Percentiles rank a stretch among this genome's conserved stretches.
phyloP scores from a whole-genome alignment of 257 asterid species.

The Fraxinus excelsior region DNA sequence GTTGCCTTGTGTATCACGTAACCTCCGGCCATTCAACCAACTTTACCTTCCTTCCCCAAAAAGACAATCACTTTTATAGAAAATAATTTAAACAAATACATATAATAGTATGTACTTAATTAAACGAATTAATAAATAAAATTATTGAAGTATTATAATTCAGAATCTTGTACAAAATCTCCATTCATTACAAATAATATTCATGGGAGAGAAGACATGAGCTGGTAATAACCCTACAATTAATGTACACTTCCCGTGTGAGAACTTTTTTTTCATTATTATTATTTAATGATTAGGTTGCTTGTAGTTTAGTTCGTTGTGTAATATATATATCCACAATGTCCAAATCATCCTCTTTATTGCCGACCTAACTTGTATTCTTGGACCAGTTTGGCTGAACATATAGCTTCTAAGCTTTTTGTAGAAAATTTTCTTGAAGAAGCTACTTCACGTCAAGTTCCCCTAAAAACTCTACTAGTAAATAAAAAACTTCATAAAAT shows the following conservation, averaged over 20 bases:
- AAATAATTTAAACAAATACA: neutral
- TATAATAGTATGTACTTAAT: too few relatives aligned
- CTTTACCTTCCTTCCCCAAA: slow-evolving; percentile 10
- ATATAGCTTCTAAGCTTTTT: too few relatives aligned
- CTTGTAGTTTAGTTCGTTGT: neutral
- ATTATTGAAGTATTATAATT: neutral
- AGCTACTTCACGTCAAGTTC: neutral
- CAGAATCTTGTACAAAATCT: neutral
- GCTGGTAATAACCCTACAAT: neutral
- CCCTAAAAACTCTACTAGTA: too few relatives aligned
- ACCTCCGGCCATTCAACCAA: slow-evolving; percentile 6
- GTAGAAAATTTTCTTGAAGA: too few relatives aligned
- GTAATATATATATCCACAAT: neutral
- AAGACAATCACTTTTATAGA: slow-evolving; percentile 1
- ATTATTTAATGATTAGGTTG: neutral
- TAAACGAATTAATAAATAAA: neutral
- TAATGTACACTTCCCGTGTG: neutral
- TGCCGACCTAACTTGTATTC: neutral
- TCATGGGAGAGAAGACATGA: neutral
- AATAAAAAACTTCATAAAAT: too few relatives aligned
- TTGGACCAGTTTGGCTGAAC: too few relatives aligned
- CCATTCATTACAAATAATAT: neutral
- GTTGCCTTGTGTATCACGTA: slow-evolving; percentile 14
- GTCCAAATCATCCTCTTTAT: neutral
- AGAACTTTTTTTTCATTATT: too few relatives aligned